Conservation (phyloP, 1,284 basidiomycete genomes). For the Phaffia rhodozyma region DNA sequence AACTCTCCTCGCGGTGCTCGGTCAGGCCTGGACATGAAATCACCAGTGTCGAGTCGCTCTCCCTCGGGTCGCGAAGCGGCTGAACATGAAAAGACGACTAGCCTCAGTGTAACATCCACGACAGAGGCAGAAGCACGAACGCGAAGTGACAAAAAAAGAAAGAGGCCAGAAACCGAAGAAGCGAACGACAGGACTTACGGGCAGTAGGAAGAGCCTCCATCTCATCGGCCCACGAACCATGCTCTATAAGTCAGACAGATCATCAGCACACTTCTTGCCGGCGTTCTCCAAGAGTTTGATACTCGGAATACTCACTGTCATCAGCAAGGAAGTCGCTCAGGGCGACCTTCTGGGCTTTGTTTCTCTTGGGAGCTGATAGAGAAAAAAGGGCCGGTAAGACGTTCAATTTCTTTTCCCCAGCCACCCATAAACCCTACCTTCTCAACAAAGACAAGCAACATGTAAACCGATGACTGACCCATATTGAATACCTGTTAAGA, state of each 20-base stretch:
- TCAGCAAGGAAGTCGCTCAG: constrained; percentile 81
- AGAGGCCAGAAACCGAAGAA: constrained; percentile 29
- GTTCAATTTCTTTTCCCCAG: too few species aligned
- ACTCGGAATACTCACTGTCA: constrained; percentile 44
- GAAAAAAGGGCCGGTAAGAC: neutral
- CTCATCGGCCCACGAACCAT: constrained; percentile 94
- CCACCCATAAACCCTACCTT: too few species aligned
- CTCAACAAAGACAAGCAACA: neutral
- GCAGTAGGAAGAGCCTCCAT: constrained; percentile 80
- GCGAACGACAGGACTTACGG: constrained; percentile 48
- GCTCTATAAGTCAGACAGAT: constrained; percentile 38
- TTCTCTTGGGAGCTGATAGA: constrained; percentile 38
- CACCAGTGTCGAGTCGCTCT: neutral
- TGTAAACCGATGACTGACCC: too few species aligned
- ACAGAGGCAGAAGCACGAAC: neutral
- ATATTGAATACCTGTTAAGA: too few species aligned
- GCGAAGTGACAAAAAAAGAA: neutral
- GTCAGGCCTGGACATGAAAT: constrained; percentile 18
- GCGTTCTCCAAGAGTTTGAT: constrained; percentile 19
- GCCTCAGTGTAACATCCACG: neutral
- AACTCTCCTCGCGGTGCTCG: constrained; percentile 5
- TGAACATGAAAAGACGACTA: neutral
- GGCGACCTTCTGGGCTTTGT: constrained; percentile 82
- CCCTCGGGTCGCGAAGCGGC: constrained; percentile 15
- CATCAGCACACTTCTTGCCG: neutral